Base-by-base conservation (phyloP, 768 basidiomycete species). In the Lactifluus subvellereus region DNA sequence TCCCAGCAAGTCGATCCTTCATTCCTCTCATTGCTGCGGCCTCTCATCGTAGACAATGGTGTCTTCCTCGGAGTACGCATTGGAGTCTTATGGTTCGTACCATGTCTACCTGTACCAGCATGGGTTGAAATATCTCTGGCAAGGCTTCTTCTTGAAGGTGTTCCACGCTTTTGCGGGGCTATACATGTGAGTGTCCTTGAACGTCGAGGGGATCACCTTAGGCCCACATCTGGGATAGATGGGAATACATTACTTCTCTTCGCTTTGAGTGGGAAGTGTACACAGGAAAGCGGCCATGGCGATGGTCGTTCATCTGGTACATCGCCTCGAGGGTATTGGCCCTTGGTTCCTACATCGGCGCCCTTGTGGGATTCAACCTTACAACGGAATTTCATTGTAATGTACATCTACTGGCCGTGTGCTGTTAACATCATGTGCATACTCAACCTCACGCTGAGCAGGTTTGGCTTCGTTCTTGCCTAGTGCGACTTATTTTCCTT, bases 291-390 rank as follows among this genome's bases (percentile, higher is more conserved):
- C 66, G 63, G 18, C 59, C 38, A 10, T 60, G 58, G 63, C 54
- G 66, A 51, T 66, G 66, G 66, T 66, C 66, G 14, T 56, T 66
- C 11, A 16, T 64, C 20, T 43, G 49, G 9, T 66, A 66, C 38
- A 10, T 65, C 49, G 5, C 33, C n/a, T 32, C 63, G 9, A 48
- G 66, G 42, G 2, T 51, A 2, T 42, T 65, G 3, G 42, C 63
- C 9, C 48, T 66, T 10, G 0, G 27, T 27, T 27, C 20, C 27
- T 55, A 35, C 18, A 6, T 66, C 32, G 3, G 35, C 7, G 53
- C 27, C 6, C 33, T 66, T 22, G 32, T 60, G 20, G 66, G 66
- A 6, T 65, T 65, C 54, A 60, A 64, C 14, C 37, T 64, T 18
- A 48, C 32, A 1, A 33, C 18, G 6, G 38, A 66, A 13, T 64